Conservation (phyloP, 768 basidiomycete genomes). For the Pleurotus citrinopileatus region DNA sequence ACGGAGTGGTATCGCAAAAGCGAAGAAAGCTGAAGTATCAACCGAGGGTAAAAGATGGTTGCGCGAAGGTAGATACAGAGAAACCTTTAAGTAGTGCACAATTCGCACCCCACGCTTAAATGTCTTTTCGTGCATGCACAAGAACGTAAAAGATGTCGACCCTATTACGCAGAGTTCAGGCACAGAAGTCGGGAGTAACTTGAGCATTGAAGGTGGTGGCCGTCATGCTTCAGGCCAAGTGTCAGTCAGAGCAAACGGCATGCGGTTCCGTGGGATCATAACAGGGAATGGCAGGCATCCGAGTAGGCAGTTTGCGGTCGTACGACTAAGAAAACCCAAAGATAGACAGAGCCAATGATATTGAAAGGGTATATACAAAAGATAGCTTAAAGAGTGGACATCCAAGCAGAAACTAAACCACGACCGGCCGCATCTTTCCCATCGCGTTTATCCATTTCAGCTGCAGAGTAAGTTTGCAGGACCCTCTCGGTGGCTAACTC, state of each 20-base stretch:
- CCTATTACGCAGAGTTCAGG: slow-evolving; percentile 1
- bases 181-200: background rate
- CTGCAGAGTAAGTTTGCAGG: slow-evolving; percentile 47
- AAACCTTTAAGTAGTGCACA: background rate
- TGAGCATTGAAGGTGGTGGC: background rate
- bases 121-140: background rate
- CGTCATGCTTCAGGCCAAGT: no score
- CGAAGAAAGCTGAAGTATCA: background rate
- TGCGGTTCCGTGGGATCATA: background rate
- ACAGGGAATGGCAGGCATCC: background rate
- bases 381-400: slow-evolving; percentile 5
- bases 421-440: slow-evolving; percentile 8
- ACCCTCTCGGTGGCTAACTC: slow-evolving; percentile 73
- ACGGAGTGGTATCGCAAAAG: background rate
- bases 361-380: background rate
- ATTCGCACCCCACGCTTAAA: background rate
- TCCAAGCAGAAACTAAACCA: slow-evolving; percentile 10
- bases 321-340: background rate
- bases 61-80: background rate
- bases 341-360: background rate
- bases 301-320: background rate
- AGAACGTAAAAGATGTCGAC: slow-evolving; percentile 1
- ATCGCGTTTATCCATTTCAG: slow-evolving; percentile 1
- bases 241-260: background rate
- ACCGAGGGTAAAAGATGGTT: background rate